These are phyloP conservation scores for Penicillium sp. DNA, from an alignment of 2,329 filamentous ascomycete species.

Conservation along the genomic window DNA sequence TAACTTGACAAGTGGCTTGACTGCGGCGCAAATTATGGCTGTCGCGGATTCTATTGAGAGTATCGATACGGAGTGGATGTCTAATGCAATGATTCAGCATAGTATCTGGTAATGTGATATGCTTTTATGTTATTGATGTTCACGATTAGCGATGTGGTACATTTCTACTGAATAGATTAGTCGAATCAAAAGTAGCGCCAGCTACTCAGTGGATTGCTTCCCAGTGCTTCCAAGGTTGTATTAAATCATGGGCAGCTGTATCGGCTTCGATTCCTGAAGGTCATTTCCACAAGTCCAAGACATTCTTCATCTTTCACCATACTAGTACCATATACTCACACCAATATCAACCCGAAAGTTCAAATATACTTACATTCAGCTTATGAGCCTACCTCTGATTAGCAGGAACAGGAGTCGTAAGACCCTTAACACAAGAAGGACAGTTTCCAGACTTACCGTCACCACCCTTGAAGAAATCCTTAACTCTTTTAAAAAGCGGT, in stretches of 20 bases:
- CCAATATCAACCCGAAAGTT: no score
- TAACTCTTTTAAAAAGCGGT: neutral
- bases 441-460: neutral
- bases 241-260: no score
- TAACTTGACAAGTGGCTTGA: slow-evolving; percentile 29
- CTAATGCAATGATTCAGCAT: slow-evolving; percentile 48
- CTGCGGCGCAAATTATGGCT: slow-evolving; percentile 49
- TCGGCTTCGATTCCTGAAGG: no score
- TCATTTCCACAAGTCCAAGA: no score
- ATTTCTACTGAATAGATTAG: neutral
- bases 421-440: neutral
- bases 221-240: no score
- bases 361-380: no score
- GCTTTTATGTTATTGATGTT: neutral
- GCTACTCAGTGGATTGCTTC: no score
- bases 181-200: neutral
- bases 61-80: slow-evolving; percentile 49
- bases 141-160: neutral
- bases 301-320: no score
- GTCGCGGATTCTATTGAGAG: slow-evolving; percentile 51
- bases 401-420: neutral
- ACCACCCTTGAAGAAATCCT: neutral
- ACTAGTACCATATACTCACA: no score
- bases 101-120: slow-evolving; percentile 38
- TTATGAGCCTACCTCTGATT: neutral